Evolutionary conservation across 352 stramenopile genomes (phyloP).

Genomic region (Phytophthora crassamura): DNA sequence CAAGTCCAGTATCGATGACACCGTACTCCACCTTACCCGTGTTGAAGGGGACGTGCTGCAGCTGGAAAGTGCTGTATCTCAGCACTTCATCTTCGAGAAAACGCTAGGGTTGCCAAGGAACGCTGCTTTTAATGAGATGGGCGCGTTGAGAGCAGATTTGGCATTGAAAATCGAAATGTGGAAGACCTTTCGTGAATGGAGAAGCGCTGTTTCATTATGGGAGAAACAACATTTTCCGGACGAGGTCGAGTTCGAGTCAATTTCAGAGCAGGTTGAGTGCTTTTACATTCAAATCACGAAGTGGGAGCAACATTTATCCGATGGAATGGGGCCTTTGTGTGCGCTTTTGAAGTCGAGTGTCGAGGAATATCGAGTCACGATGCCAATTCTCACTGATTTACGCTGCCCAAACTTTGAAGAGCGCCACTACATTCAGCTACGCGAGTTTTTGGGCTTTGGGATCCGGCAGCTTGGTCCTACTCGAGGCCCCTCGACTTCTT

Average conservation of each 20-base stretch:
- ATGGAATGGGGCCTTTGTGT: slow-evolving; percentile 56
- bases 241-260: slow-evolving; percentile 68
- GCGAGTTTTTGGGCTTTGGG: slow-evolving; percentile 79
- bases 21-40: slow-evolving; percentile 53
- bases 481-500: slow-evolving; percentile 1
- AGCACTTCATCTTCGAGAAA: slow-evolving; percentile 64
- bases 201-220: slow-evolving; percentile 48
- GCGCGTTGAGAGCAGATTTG: slow-evolving; percentile 73
- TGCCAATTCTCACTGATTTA: slow-evolving; percentile 77
- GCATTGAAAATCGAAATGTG: slow-evolving; percentile 85
- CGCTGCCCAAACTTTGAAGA: slow-evolving; percentile 68
- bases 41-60: slow-evolving; percentile 40
- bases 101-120: slow-evolving; percentile 61
- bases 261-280: slow-evolving; percentile 71
- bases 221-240: slow-evolving; percentile 58
- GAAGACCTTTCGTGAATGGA: slow-evolving; percentile 80
- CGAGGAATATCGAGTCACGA: slow-evolving; percentile 82
- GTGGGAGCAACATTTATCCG: slow-evolving; percentile 59
- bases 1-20: slow-evolving; percentile 52
- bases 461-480: slow-evolving; percentile 47
- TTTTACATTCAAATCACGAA: slow-evolving; percentile 62
- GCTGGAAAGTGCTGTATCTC: slow-evolving; percentile 26
- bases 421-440: slow-evolving; percentile 62
- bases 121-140: slow-evolving; percentile 86
- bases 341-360: slow-evolving; percentile 77